Base-by-base conservation (phyloP, 225 moss, liverwort and hornwort genomes). In the Polytrichum formosum region DNA sequence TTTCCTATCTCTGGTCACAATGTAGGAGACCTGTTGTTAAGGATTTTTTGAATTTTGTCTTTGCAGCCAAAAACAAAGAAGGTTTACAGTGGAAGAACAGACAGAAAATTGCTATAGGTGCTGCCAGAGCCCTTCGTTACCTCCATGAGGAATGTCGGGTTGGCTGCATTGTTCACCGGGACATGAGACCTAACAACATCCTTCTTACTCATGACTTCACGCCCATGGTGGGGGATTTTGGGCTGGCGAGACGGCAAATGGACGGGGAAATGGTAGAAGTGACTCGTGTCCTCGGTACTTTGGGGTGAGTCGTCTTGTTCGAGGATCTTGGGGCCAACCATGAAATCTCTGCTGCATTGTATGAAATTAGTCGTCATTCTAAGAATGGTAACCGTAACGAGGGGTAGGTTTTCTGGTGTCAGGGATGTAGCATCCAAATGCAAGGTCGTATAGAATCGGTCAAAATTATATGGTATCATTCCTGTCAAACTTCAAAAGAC, bases 141-240 rank as follows among this genome's bases (percentile, higher is more conserved):
- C 73, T 89, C 72, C 89, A 89, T 55, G 86, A 76, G 64, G 89
- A 89, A 73, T 86, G 85, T 76, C 89, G 89, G 2, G 89, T 86
- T 70, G 89, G 89, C 29, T 89, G 89, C 79, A 89, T 89, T 58
- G 85, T 89, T 53, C 89, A 89, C 74, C 89, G 89, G 37, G 89
- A 89, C 55, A 86, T 89, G 85, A 82, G 89, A 26, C 89, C 89
- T 1, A 89, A 89, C 23, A 89, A 89, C 54, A 89, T 89, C 64
- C 64, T 89, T 61, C 86, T 89, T 54, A 89, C 89, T n/a, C 89
- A 89, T 68, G 89, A 89, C 35, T 89, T 89, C 29, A 86, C 68
- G 71, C 86, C 89, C 60, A 86, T 89, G 89, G 89, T 89, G 33
- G 93, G 93, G 58, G 91, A 91, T 53, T 93, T 93, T 55, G 93